Conservation (phyloP, 495 filamentous ascomycete genomes). For the Corynascus novoguineensis region DNA sequence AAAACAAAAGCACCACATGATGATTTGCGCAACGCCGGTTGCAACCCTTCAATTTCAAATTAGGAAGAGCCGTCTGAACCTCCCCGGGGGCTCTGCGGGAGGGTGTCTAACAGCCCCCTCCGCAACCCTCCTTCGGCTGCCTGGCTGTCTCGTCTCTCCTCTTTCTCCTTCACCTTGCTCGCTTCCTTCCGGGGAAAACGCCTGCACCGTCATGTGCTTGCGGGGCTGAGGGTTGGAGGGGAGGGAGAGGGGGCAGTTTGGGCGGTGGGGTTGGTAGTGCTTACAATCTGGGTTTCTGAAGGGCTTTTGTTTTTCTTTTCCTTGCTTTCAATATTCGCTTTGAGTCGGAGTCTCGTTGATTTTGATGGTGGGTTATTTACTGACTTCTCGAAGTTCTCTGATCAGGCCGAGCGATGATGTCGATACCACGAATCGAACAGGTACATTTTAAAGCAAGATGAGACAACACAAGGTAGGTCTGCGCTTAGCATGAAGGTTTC, state of each 20-base stretch:
- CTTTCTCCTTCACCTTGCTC: conserved; percentile 2
- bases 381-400: conserved; percentile 4
- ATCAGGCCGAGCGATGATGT: too few relatives aligned
- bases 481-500: not conserved
- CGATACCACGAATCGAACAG: not conserved
- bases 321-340: not conserved
- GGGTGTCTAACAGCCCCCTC: too few relatives aligned
- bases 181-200: conserved; percentile 14
- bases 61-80: conserved; percentile 54
- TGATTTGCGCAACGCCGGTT: conserved; percentile 46
- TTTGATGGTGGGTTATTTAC: conserved; percentile 1
- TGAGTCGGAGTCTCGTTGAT: not conserved
- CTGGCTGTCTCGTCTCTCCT: conserved; percentile 9
- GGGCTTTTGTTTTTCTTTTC: conserved; percentile 12
- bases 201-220: conserved; percentile 48
- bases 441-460: too few relatives aligned
- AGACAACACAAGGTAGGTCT: not conserved
- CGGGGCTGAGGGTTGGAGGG: conserved; percentile 18
- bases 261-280: conserved; percentile 40
- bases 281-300: conserved; percentile 50
- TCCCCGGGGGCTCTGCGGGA: conserved; percentile 8
- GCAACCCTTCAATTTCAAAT: conserved; percentile 39
- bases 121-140: conserved; percentile 11
- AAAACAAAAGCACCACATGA: conserved; percentile 31
- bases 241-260: conserved; percentile 18